Evolutionary conservation across 2,329 filamentous ascomycete genomes (phyloP), one percentile per base, ranked within the genome.

Genomic region (Capronia coronata): DNA sequence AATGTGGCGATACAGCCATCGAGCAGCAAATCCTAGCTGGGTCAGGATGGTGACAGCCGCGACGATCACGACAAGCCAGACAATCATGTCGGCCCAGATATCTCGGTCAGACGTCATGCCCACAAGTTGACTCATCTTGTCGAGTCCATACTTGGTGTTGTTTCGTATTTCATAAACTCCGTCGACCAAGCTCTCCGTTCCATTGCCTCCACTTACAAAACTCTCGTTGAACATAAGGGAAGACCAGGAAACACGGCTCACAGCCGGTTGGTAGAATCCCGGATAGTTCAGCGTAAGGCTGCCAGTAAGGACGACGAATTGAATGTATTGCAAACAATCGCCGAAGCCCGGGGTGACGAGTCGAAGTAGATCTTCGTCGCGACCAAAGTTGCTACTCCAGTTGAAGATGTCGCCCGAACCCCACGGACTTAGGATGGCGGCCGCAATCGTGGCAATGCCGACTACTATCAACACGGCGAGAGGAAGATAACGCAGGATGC

Each of bases 311-410:
- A 87, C 83, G 47, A 93, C 76, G 61, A 95, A 98, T 64, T 98
- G 93, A 14, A 98, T 86, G 66, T 98, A 97, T 68, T 97, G 90
- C 48, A 98, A 75, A 63, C 93, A 98, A 65, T 98, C 93, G 5
- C 88, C 89, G 65, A 98, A 97, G 1, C 93, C 93, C 3, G 93
- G 93, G 0, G 93, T 98, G 27, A 98, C 88, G 41, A 98, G 75
- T 48, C 93, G 83, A 46, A 98, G 75, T 58, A 96, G 74, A 69
- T 98, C 93, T 54, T 87, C 86, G 61, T 98, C 93, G 59, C 91
- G 82, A 29, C 93, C 93, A 65, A 94, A 97, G 65, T 98, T 98
- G 63, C 88, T 94, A n/a, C 88, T 89, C 89, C 91, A 98, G 59
- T 87, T 83, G 66, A 97, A 97, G 16, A 91, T 76, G 64, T 98